phyloP scores from a whole-genome alignment of 495 filamentous ascomycete genomes.

The Evansstolkia leycettana region DNA sequence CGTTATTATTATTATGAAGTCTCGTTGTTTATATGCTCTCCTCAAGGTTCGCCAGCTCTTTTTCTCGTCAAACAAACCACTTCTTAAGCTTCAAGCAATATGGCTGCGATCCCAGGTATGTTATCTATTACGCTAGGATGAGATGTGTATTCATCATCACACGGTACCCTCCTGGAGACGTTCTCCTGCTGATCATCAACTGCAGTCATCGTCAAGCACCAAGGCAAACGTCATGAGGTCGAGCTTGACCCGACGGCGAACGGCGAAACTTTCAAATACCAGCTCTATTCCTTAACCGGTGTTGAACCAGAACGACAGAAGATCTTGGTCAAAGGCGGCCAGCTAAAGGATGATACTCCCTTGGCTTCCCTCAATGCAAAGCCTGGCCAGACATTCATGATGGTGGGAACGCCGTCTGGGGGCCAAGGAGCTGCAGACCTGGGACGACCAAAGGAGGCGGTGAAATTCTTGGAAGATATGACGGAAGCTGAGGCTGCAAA shows the following conservation, averaged over 20 bases:
- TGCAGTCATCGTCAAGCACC: slow-evolving; percentile 84
- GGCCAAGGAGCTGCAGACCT: slow-evolving; percentile 41
- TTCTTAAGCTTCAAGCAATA: slow-evolving; percentile 14
- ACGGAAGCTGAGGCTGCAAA: slow-evolving; percentile 84
- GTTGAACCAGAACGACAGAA: slow-evolving; percentile 96
- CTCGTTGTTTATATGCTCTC: slow-evolving; percentile 17
- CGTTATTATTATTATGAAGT: too few relatives aligned
- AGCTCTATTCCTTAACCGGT: slow-evolving; percentile 87
- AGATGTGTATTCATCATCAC: neutral
- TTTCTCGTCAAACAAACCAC: slow-evolving; percentile 5
- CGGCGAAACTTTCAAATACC: slow-evolving; percentile 89
- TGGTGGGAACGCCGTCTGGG: slow-evolving; percentile 83
- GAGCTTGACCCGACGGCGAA: slow-evolving; percentile 75
- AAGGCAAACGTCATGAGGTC: slow-evolving; percentile 86
- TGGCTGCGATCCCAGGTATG: slow-evolving; percentile 54
- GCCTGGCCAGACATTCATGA: slow-evolving; percentile 79
- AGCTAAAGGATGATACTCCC: slow-evolving; percentile 89
- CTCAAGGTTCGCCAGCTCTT: too few relatives aligned
- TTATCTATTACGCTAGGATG: too few relatives aligned
- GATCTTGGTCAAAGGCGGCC: slow-evolving; percentile 83
- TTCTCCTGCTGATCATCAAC: slow-evolving; percentile 16
- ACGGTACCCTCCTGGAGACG: neutral
- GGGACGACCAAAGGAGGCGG: slow-evolving; percentile 63
- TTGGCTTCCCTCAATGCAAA: slow-evolving; percentile 76
- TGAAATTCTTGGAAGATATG: slow-evolving; percentile 95